Conservation (phyloP, 1,139 yeast species). For the Geotrichum siamense region DNA sequence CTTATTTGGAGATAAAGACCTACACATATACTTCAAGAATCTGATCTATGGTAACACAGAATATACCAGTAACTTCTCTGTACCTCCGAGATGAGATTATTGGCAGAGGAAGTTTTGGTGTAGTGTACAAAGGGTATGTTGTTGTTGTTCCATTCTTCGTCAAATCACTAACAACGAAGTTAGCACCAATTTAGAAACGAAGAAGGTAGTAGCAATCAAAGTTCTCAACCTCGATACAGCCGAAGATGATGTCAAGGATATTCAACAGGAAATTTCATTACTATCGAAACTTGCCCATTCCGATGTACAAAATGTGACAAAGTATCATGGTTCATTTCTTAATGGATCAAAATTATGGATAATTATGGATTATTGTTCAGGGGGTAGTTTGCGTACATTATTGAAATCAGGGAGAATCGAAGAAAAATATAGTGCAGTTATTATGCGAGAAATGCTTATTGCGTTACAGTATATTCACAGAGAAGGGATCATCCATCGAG, state of each 20-base stretch:
- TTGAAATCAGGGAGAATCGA: constrained; percentile 84
- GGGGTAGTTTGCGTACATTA: constrained; percentile 86
- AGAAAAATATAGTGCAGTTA: constrained; percentile 72
- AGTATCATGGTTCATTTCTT: constrained; percentile 81
- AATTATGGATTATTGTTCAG: constrained; percentile 96
- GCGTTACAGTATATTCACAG: constrained; percentile 80
- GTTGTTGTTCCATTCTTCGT: constrained; percentile 23
- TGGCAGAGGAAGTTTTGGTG: constrained; percentile 95
- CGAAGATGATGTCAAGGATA: constrained; percentile 91
- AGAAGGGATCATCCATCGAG: constrained; percentile 90
- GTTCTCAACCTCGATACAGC: constrained; percentile 87
- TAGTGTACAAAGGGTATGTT: constrained; percentile 70
- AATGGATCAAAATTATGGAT: constrained; percentile 92
- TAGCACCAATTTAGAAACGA: constrained; percentile 47
- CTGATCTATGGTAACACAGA: constrained; percentile 14
- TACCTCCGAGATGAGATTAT: constrained; percentile 83
- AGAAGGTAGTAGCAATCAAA: constrained; percentile 84
- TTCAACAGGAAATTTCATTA: constrained; percentile 87
- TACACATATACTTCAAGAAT: no score
- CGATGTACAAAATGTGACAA: constrained; percentile 72
- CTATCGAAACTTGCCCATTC: constrained; percentile 72
- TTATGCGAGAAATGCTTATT: constrained; percentile 68
- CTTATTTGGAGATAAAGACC: no score
- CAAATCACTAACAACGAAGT: not conserved
- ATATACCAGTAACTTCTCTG: constrained; percentile 27